Percentiles rank a stretch among this genome's conserved stretches.
Conservation (phyloP, 2,329 filamentous ascomycete genomes). For the Shiraia sp. region DNA sequence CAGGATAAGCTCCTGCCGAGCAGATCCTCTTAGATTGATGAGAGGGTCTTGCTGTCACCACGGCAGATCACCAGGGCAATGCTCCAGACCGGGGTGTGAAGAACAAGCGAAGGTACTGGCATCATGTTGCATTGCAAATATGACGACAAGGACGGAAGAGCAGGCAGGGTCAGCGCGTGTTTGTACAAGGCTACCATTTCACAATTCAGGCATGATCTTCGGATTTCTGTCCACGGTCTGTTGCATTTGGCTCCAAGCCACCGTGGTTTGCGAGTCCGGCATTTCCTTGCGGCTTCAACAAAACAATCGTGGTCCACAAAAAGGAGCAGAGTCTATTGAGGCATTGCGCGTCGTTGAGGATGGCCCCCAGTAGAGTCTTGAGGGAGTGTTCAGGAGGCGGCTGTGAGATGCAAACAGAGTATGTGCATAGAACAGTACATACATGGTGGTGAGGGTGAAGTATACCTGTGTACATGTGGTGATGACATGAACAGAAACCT, state of each 20-base stretch:
- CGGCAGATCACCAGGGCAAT: conserved; percentile 26
- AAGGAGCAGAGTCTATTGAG: too few species aligned
- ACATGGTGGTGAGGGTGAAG: too few species aligned
- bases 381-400: conserved; percentile 2
- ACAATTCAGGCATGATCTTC: conserved; percentile 13
- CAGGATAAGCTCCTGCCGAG: conserved; percentile 32
- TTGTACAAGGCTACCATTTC: conserved; percentile 7
- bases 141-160: conserved; percentile 23
- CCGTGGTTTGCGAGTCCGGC: too few species aligned
- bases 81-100: conserved; percentile 32
- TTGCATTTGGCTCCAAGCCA: conserved; percentile 14
- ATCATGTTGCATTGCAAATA: conserved; percentile 27
- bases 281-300: too few species aligned
- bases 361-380: neutral
- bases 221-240: conserved; percentile 12
- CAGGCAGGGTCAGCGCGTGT: conserved; percentile 9
- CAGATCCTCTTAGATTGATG: conserved; percentile 16
- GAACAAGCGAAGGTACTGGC: conserved; percentile 34
- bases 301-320: too few species aligned
- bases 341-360: neutral
- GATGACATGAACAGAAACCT: too few species aligned
- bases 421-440: too few species aligned
- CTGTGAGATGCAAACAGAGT: neutral
- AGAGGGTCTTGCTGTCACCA: conserved; percentile 15
- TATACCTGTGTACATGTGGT: too few species aligned